Evolutionary conservation across 352 stramenopile species (phyloP), one percentile per base, ranked within the genome.

Genomic region (Pythium coloratum): DNA sequence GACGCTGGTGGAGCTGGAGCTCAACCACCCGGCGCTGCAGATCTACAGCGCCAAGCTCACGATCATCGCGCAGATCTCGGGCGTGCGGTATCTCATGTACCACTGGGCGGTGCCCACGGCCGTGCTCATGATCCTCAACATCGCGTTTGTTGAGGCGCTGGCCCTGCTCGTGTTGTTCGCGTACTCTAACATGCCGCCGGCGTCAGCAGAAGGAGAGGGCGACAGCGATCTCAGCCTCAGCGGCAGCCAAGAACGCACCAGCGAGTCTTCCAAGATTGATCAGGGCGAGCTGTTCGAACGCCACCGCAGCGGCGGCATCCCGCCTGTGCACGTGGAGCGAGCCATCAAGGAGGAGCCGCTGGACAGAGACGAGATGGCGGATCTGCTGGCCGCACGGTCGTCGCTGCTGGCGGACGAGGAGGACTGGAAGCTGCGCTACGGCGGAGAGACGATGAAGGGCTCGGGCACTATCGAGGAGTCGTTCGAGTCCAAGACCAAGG

Each of bases 51-150:
- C 81, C 28, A 88, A 88, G 66, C 78, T 95, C 40, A 93, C 81
- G 62, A 81, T 95, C 59, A 89, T 95, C 61, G 84, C 86, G 28
- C 86, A 95, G 72, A 75, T 95, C 51, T 84, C 83, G 50, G 86
- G 86, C 7, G 72, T 95, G 51, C 84, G 83, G 20, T 95, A 92
- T 53, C 72, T 93, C 61, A 95, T 95, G 86, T 95, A 95, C 71
- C 84, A 95, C 77, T 95, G 86, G 86, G 80, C 83, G 32, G 59
- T 92, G 30, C 70, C 84, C 32, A 94, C 86, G 0, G 84, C 86
- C 8, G 66, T 88, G 63, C 40, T 92, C 32, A 77, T 90, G 55
- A 91, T 91, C 34, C 59, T 92, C 64, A 92, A 94, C 69, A 84
- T 95, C 64, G 84, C 85, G 36, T 87, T 92, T 51, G 59, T 90